A percentile compares a stretch with the other conserved stretches of the same genome.
phyloP scores from a whole-genome alignment of 2,329 filamentous ascomycete genomes.

The Ustulina deusta region DNA sequence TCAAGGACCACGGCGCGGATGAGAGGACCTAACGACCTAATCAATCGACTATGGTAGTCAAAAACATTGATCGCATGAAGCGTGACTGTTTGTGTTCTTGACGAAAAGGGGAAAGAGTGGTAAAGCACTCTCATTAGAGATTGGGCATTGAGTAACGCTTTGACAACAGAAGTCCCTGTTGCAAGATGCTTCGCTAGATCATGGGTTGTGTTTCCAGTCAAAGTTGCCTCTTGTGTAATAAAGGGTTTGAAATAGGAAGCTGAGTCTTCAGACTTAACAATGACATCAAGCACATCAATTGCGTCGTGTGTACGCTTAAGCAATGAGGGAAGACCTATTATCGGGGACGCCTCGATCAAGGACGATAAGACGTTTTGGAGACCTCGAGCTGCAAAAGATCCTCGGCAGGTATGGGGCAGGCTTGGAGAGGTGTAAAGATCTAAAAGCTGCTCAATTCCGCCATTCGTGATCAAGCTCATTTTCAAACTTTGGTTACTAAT shows the following conservation, averaged over 20 bases:
- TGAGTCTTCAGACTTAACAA: constrained; percentile 66
- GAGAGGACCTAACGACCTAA: constrained; percentile 80
- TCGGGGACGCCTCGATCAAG: constrained; percentile 82
- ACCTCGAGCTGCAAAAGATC: constrained; percentile 74
- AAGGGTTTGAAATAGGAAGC: constrained; percentile 78
- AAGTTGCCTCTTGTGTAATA: constrained; percentile 59
- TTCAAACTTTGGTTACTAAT: constrained; percentile 80
- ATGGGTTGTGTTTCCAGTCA: constrained; percentile 48
- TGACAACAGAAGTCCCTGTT: constrained; percentile 81
- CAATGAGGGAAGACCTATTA: constrained; percentile 84
- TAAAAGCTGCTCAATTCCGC: constrained; percentile 85
- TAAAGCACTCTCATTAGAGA: constrained; percentile 80
- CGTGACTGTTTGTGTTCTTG: constrained; percentile 71
- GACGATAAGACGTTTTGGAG: constrained; percentile 80
- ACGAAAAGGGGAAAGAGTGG: constrained; percentile 77
- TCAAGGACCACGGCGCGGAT: constrained; percentile 87
- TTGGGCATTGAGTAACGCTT: constrained; percentile 81
- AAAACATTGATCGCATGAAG: constrained; percentile 84
- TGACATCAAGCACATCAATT: constrained; percentile 74
- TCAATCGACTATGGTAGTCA: constrained; percentile 82
- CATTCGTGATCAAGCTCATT: constrained; percentile 78
- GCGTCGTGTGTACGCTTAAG: constrained; percentile 78
- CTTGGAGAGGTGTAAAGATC: constrained; percentile 87
- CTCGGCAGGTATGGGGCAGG: constrained; percentile 78
- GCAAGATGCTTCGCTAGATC: constrained; percentile 59